phyloP scores from a whole-genome alignment of 495 filamentous ascomycete species.

The Podospora pseudocomata region DNA sequence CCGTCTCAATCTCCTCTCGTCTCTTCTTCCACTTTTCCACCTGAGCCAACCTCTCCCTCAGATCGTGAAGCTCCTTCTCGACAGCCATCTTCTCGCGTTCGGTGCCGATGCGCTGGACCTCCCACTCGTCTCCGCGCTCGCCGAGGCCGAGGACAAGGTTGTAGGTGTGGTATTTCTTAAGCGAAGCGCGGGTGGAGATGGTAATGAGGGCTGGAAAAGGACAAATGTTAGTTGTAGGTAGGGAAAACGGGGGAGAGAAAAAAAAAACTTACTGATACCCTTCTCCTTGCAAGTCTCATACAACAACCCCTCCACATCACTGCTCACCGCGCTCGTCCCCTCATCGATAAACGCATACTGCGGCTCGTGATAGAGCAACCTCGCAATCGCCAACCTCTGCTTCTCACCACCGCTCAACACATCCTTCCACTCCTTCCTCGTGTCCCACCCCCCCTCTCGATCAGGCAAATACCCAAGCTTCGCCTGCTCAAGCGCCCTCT shows the following conservation, averaged over 20 bases:
- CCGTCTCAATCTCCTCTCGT: conserved; percentile 64
- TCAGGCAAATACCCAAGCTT: conserved; percentile 82
- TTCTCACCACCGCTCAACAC: conserved; percentile 97
- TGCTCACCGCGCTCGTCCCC: conserved; percentile 87
- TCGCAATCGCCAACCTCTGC: conserved; percentile 86
- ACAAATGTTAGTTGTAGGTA: not conserved
- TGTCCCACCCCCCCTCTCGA: conserved; percentile 95
- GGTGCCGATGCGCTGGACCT: conserved; percentile 88
- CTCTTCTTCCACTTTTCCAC: conserved; percentile 82
- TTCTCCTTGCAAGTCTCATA: conserved; percentile 90
- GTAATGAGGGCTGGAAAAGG: conserved; percentile 67
- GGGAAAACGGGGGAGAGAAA: not conserved
- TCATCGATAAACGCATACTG: conserved; percentile 93
- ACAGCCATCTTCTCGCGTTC: conserved; percentile 86
- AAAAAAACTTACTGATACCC: conserved; percentile 69
- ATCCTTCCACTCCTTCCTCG: conserved; percentile 97
- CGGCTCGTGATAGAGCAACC: conserved; percentile 91
- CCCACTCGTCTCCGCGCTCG: conserved; percentile 66
- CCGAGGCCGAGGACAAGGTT: conserved; percentile 79
- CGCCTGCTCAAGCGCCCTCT: conserved; percentile 73
- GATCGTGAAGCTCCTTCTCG: conserved; percentile 79
- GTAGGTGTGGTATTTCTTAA: conserved; percentile 93
- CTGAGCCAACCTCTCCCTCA: conserved; percentile 71
- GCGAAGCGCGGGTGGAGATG: conserved; percentile 83
- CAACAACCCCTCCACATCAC: conserved; percentile 89